phyloP scores from a whole-genome alignment of 805 yeast species.

The Kuraishia hungarica region DNA sequence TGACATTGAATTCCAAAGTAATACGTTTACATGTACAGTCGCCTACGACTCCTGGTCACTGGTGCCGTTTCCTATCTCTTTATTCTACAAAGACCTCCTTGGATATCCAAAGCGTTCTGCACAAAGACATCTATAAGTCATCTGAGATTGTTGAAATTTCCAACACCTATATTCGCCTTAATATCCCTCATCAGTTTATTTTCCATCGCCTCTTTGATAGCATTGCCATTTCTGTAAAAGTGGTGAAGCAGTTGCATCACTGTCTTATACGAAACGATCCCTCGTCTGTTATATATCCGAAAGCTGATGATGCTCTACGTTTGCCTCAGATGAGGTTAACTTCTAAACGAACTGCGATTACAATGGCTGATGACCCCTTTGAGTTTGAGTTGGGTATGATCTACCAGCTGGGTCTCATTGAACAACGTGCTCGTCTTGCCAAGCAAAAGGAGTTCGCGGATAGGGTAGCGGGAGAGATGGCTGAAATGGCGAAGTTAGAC shows the following conservation, averaged over 20 bases:
- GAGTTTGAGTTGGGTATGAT: slow-evolving; percentile 53
- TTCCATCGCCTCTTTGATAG: slow-evolving; percentile 79
- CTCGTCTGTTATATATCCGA: slow-evolving; percentile 31
- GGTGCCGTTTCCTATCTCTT: slow-evolving; percentile 39
- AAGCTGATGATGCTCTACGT: slow-evolving; percentile 18
- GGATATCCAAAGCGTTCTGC: slow-evolving; percentile 3
- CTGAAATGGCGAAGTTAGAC: slow-evolving; percentile 4
- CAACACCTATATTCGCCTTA: slow-evolving; percentile 34
- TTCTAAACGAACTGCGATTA: slow-evolving; percentile 32
- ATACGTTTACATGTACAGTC: slow-evolving; percentile 43
- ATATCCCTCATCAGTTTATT: slow-evolving; percentile 66
- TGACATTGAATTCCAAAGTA: slow-evolving; percentile 15
- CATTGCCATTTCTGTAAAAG: slow-evolving; percentile 56
- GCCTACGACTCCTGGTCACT: slow-evolving; percentile 33
- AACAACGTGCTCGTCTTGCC: slow-evolving; percentile 42
- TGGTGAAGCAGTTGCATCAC: slow-evolving; percentile 49
- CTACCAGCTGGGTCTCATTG: slow-evolving; percentile 48
- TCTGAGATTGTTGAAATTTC: slow-evolving; percentile 14
- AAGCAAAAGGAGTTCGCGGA: slow-evolving; percentile 19
- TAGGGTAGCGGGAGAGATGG: slow-evolving; percentile 1
- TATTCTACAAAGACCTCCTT: slow-evolving; percentile 5
- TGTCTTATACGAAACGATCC: slow-evolving; percentile 35
- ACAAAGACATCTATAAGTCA: slow-evolving; percentile 2
- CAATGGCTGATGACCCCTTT: slow-evolving; percentile 57
- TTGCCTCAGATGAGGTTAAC: slow-evolving; percentile 34